phyloP scores from a whole-genome alignment of 257 asterid species.

The Primulina eburnea region DNA sequence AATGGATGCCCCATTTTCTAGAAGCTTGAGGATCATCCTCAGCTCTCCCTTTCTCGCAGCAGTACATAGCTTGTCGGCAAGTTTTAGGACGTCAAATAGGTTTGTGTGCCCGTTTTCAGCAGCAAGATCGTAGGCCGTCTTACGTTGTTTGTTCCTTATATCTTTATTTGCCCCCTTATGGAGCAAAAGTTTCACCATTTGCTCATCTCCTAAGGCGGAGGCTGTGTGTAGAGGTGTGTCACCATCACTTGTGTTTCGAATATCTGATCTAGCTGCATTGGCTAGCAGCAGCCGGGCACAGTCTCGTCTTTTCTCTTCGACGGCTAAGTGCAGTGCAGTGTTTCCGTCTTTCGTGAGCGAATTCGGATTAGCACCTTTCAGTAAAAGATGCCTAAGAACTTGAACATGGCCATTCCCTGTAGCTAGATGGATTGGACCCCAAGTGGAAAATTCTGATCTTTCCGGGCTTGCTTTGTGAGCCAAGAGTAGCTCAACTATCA shows the following conservation, averaged over 20 bases:
- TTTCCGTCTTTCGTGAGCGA: slow-evolving; percentile 56
- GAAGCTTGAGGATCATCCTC: slow-evolving; percentile 49
- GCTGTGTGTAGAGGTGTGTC: slow-evolving; percentile 70
- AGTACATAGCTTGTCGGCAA: slow-evolving; percentile 55
- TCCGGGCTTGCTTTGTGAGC: slow-evolving; percentile 53
- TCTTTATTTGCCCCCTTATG: slow-evolving; percentile 71
- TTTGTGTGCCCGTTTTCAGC: slow-evolving; percentile 65
- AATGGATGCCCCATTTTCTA: slow-evolving; percentile 60
- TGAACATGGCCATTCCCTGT: slow-evolving; percentile 59
- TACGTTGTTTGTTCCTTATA: slow-evolving; percentile 47
- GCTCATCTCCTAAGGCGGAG: slow-evolving; percentile 55
- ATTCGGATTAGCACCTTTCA: slow-evolving; percentile 58
- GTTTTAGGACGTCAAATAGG: slow-evolving; percentile 58
- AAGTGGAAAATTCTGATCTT: slow-evolving; percentile 43
- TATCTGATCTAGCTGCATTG: slow-evolving; percentile 37
- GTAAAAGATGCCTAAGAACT: slow-evolving; percentile 53
- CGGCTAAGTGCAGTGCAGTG: slow-evolving; percentile 66
- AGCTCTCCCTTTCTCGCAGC: slow-evolving; percentile 71
- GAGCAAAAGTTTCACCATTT: slow-evolving; percentile 56
- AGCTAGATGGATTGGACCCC: slow-evolving; percentile 70
- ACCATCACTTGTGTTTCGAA: slow-evolving; percentile 34
- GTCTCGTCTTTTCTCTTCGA: slow-evolving; percentile 57
- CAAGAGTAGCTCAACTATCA: slow-evolving; percentile 65
- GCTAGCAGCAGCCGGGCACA: slow-evolving; percentile 60
- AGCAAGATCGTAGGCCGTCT: slow-evolving; percentile 68